Evolutionary conservation across 192 early-diverging fungal genomes (phyloP), one percentile per base, ranked within the genome.

Genomic region (Linnemannia zychae): DNA sequence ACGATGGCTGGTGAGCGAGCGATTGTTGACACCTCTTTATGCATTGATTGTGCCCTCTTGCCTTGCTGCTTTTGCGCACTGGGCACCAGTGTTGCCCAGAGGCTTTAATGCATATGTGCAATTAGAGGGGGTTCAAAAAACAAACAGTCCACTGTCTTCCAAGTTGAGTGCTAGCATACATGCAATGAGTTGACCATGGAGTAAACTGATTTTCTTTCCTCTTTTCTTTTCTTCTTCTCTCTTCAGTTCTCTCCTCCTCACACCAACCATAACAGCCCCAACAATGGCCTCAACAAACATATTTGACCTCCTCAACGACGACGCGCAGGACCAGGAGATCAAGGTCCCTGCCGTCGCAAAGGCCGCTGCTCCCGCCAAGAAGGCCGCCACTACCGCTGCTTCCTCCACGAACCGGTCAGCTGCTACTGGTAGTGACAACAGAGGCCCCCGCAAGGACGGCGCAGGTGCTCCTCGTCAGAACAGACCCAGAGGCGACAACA

Each of bases 301-400:
- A 78, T 96, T 94, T 78, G 91, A 91, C 65, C 90, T 95, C 88
- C 88, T 95, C 83, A 87, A 89, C 84, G 91, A 94, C 78, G 90
- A 92, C 77, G 92, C 88, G 28, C 86, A 74, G 71, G 89, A 89
- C 82, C 88, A 87, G 71, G 78, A 84, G 47, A 87, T 89, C 69
- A 86, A 79, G 34, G 75, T 78, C 82, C 84, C 80, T 34, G 74
- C 84, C 40, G 78, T 76, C 74, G 87, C 88, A 79, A 85, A 88
- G 74, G 80, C 80, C 11, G 47, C 81, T 68, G 80, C 82, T 77
- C 73, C 71, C 48, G 15, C 57, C 57, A 63, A 63, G 57, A 89
- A 89, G 52, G 70, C 84, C 52, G 67, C 71, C 63, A 49, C 80
- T 50, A 71, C 79, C 63, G 65, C 72, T 70, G 69, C 76, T 37